A percentile compares a stretch with the other conserved stretches of the same genome.
Evolutionary conservation across 148 eudicot genomes (phyloP).

Genomic region (Cornus kousa): DNA sequence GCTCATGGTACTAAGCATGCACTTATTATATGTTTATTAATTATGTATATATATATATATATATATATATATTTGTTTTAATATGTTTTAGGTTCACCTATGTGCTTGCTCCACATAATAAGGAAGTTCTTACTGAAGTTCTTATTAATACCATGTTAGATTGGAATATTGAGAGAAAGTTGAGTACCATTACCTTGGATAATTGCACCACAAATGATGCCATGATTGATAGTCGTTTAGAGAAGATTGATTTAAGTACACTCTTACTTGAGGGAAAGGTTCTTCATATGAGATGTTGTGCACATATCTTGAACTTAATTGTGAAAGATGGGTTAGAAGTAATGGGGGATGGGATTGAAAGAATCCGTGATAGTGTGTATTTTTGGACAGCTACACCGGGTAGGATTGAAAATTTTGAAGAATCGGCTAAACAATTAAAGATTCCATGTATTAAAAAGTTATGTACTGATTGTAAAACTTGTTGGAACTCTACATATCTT

Average conservation of each 20-base stretch:
- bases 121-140: too few species aligned
- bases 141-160: too few species aligned
- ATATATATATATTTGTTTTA: too few species aligned
- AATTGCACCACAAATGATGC: conserved; percentile 5
- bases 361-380: too few species aligned
- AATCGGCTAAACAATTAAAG: neutral
- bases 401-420: too few species aligned
- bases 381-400: too few species aligned
- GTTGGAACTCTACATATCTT: neutral
- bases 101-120: neutral
- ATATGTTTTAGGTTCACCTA: conserved; percentile 4
- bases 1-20: too few species aligned
- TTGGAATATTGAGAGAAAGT: too few species aligned
- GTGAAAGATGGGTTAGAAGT: too few species aligned
- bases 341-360: too few species aligned
- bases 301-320: neutral
- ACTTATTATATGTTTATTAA: too few species aligned
- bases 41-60: too few species aligned
- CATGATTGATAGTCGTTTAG: neutral
- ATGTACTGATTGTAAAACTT: neutral
- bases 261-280: neutral
- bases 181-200: conserved; percentile 4
- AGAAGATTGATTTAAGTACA: neutral
- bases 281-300: neutral
- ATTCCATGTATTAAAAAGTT: neutral